Evolutionary conservation across 768 basidiomycete genomes (phyloP), one percentile per base, ranked within the genome.

Genomic region (Lactarius evosmus): DNA sequence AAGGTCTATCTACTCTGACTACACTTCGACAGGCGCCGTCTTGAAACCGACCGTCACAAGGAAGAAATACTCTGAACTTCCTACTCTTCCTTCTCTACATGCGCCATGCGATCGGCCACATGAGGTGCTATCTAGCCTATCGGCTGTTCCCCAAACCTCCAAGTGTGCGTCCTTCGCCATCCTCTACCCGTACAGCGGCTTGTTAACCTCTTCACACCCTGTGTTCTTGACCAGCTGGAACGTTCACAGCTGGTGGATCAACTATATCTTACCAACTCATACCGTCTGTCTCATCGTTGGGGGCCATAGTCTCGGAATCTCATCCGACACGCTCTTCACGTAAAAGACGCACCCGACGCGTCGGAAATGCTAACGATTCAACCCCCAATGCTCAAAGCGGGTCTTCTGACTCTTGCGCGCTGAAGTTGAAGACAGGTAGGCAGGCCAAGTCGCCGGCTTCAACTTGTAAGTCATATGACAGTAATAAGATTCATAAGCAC

Each of bases 51-150:
- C 40, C 5, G 66, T 75, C 59, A 82, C 79, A 0, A 80, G 72
- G 66, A 91, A 86, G 71, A 81, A 77, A 46, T 82, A 79, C 57
- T 71, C 77, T 19, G 86, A 89, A 30, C 78, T 92, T 6, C 90
- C 90, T 11, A 75, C 76, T 25, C 68, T 72, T 40, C 90, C 90
- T 14, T 75, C 76, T 27, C 69, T 71, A 36, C 80, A 74, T 68
- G 56, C 78, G 27, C 71, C 75, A 51, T 75, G 78, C 29, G 79
- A 83, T 71, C 84, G 82, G 46, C 70, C 72, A 22, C 67, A 70
- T 49, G 80, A 80, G 41, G 61, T 71, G 56, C 77, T 85, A 17
- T n/a, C n/a, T n/a, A n/a, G n/a, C n/a, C n/a, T n/a, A n/a, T 86
- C 22, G 69, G 33, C 11, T 46, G n/a, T 50, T 9, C 32, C 59